Evolutionary conservation across 2,329 filamentous ascomycete species (phyloP), one percentile per base, ranked within the genome.

Genomic region (Ophiostoma sp.): DNA sequence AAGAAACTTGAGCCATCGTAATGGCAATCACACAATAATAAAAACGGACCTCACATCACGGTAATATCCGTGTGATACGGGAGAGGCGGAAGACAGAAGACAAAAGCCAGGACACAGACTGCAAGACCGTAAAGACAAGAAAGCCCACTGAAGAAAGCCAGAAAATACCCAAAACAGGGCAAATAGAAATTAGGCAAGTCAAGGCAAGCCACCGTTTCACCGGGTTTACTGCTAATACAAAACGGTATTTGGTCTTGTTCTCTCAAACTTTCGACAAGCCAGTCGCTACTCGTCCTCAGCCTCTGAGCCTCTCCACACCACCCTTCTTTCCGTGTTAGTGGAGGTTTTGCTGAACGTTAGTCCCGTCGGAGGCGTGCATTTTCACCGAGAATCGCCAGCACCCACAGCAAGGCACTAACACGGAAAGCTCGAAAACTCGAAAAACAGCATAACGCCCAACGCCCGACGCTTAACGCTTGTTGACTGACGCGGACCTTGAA

Each of bases 41-140:
- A 59, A 59, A 59, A 33, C 55, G 55, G 55, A 59, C 25, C 55
- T 19, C 55, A 19, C 55, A 15, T 66, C 45, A 52, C 64, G 45
- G 28, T 52, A 50, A 69, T 69, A 69, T 25, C 64, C 64, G 64
- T 68, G 17, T 68, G 22, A 50, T 25, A 33, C 42, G 42, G 25
- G 39, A 11, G 17, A 25, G 42, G 64, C 64, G 42, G 64, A 33
- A 50, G 64, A 25, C 59, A 63, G 22, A 45, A 45, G 36, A n/a
- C 63, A 31, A 42, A 15, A 15, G 7, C 39, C 39, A 42, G 12
- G 39, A 42, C 6, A 42, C 39, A 42, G 39, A 42, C 39, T n/a
- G 12, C 39, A 42, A 15, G 39, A 42, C 39, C 39, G 39, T 42
- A 42, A 42, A 42, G 6, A 42, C 39, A 42, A 48, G n/a, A 42